Evolutionary conservation across 192 early-diverging fungal genomes (phyloP).

Genomic region (Entomortierella chlamydospora): DNA sequence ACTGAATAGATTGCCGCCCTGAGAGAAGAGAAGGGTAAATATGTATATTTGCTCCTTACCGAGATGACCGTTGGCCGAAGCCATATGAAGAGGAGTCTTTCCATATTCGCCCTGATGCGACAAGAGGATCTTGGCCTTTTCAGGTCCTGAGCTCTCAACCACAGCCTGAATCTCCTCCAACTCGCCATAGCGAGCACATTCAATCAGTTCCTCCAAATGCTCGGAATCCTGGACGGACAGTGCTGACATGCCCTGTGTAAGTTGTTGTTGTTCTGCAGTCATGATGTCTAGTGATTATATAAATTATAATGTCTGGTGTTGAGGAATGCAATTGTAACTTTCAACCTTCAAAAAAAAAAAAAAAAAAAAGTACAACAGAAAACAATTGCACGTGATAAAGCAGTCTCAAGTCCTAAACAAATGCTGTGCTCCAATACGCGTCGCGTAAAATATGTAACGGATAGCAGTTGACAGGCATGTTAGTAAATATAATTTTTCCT

Average conservation of each 20-base stretch:
- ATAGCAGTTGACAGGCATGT: too few species aligned
- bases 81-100: constrained; percentile 84
- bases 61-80: constrained; percentile 82
- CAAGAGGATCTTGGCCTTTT: constrained; percentile 53
- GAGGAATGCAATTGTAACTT: not conserved
- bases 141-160: constrained; percentile 42
- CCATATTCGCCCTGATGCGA: constrained; percentile 60
- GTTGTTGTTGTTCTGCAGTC: constrained; percentile 27
- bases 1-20: too few species aligned
- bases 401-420: too few species aligned
- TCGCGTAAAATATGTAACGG: too few species aligned
- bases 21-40: not conserved
- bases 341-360: not conserved
- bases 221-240: constrained; percentile 49
- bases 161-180: constrained; percentile 71
- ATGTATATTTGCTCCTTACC: constrained; percentile 33
- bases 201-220: constrained; percentile 68
- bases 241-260: constrained; percentile 15
- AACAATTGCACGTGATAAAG: constrained; percentile 19
- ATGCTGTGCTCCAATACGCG: too few species aligned
- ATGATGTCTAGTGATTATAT: constrained; percentile 3
- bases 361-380: constrained; percentile 16
- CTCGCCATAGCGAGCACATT: constrained; percentile 81
- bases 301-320: not conserved
- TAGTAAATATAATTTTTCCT: too few species aligned